phyloP scores from a whole-genome alignment of 1,284 basidiomycete species.

The Leccinum griseonigrum region DNA sequence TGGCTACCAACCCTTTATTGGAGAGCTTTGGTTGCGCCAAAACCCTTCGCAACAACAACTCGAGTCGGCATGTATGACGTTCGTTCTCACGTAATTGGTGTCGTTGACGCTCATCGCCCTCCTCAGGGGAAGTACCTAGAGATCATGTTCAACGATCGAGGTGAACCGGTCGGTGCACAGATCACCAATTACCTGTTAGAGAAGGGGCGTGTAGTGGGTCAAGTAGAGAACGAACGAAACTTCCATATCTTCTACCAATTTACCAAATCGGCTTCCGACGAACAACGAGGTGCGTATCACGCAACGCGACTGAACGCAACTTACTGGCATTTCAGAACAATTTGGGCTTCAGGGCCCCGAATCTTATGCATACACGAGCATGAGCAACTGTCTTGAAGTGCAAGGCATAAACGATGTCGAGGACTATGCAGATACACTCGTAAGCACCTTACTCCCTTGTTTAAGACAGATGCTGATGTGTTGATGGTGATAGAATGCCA shows the following conservation, averaged over 20 bases:
- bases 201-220: conserved; percentile 96
- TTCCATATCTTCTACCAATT: conserved; percentile 99
- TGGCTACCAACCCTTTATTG: conserved; percentile 96
- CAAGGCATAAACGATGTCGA: conserved; percentile 86
- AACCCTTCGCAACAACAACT: conserved; percentile 98
- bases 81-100: conserved; percentile 1
- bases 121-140: conserved; percentile 95
- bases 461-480: conserved; percentile 16
- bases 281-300: conserved; percentile 71
- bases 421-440: conserved; percentile 88
- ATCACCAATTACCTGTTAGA: conserved; percentile 99
- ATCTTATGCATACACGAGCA: conserved; percentile 90
- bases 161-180: conserved; percentile 95
- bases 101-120: conserved; percentile 14
- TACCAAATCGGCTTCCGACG: conserved; percentile 90
- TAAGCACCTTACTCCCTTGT: conserved; percentile 36
- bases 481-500: conserved; percentile 65
- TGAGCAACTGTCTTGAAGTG: conserved; percentile 91
- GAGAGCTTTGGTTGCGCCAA: conserved; percentile 99
- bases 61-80: conserved; percentile 87
- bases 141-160: conserved; percentile 96
- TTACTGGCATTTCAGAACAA: conserved; percentile 58
- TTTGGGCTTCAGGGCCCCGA: conserved; percentile 98
- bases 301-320: conserved; percentile 5
- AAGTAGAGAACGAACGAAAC: conserved; percentile 95